phyloP scores from a whole-genome alignment of 768 basidiomycete genomes.

The Gelatoporia subvermispora region DNA sequence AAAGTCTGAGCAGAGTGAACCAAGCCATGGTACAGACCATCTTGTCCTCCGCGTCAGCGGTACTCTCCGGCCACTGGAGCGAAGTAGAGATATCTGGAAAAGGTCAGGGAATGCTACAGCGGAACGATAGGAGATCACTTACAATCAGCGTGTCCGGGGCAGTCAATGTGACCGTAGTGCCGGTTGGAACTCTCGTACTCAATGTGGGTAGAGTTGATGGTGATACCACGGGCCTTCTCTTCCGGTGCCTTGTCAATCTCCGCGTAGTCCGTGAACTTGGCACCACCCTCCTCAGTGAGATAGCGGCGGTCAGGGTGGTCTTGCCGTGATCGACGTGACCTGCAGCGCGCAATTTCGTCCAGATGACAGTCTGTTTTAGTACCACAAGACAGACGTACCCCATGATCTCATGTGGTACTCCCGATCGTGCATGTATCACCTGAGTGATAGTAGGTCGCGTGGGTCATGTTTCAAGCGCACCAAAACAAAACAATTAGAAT shows the following conservation, averaged over 20 bases:
- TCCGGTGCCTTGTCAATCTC: slow-evolving; percentile 99
- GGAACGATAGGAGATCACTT: slow-evolving; percentile 21
- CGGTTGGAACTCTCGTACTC: slow-evolving; percentile 90
- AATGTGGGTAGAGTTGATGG: slow-evolving; percentile 97
- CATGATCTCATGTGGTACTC: slow-evolving; percentile 98
- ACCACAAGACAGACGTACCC: too few relatives aligned
- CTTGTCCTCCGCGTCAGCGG: slow-evolving; percentile 75
- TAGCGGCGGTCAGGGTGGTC: slow-evolving; percentile 93
- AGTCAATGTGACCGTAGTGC: slow-evolving; percentile 98
- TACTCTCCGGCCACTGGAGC: slow-evolving; percentile 83
- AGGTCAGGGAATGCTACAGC: slow-evolving; percentile 8
- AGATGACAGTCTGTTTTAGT: too few relatives aligned
- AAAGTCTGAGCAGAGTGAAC: not conserved
- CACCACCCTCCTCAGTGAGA: slow-evolving; percentile 75
- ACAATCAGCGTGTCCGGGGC: slow-evolving; percentile 96
- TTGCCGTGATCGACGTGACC: slow-evolving; percentile 98
- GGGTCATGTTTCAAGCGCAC: not conserved
- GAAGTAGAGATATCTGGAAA: slow-evolving; percentile 73
- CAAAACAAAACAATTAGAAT: not conserved
- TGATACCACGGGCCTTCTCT: slow-evolving; percentile 99
- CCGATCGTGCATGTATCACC: slow-evolving; percentile 97
- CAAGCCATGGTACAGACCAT: slow-evolving; percentile 49
- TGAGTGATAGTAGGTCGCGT: slow-evolving; percentile 31
- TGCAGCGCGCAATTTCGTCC: slow-evolving; percentile 93
- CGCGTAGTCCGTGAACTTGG: slow-evolving; percentile 89